Evolutionary conservation across 192 early-diverging fungal species (phyloP).

Genomic region (Physocladia obscura): DNA sequence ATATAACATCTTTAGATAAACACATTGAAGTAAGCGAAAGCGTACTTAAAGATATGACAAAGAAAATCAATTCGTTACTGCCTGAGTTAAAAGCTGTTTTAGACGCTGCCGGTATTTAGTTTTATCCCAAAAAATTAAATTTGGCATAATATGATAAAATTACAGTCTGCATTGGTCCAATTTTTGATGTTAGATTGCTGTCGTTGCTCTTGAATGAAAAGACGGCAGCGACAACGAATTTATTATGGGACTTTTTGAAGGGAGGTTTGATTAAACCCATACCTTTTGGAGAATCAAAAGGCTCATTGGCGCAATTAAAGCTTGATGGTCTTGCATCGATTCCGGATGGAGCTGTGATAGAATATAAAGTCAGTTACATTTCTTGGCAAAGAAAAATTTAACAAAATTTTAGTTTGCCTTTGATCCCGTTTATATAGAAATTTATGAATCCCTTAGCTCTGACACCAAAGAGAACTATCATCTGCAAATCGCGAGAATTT

Average conservation of each 20-base stretch:
- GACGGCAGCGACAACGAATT: not conserved
- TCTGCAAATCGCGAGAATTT: slow-evolving; percentile 37
- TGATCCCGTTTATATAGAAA: slow-evolving; percentile 3
- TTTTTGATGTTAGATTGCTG: slow-evolving; percentile 17
- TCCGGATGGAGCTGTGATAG: slow-evolving; percentile 17
- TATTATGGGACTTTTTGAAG: slow-evolving; percentile 25
- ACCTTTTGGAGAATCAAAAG: slow-evolving; percentile 15
- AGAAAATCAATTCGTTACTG: slow-evolving; percentile 32
- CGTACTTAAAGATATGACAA: slow-evolving; percentile 43
- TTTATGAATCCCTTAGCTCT: slow-evolving; percentile 1
- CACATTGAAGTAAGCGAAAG: slow-evolving; percentile 37
- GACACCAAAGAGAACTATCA: not conserved
- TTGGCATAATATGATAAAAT: too few relatives aligned
- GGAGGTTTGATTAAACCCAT: slow-evolving; percentile 23
- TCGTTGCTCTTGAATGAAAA: slow-evolving; percentile 23
- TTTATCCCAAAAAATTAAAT: too few relatives aligned
- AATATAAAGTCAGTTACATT: slow-evolving; percentile 12
- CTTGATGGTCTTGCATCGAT: slow-evolving; percentile 12
- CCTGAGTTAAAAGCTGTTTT: slow-evolving; percentile 33
- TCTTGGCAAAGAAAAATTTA: not conserved
- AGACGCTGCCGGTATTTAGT: slow-evolving; percentile 40
- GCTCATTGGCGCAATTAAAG: not conserved
- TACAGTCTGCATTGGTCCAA: slow-evolving; percentile 21
- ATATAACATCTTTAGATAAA: slow-evolving; percentile 40
- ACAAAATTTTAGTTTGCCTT: slow-evolving; percentile 9